Evolutionary conservation across 176 grass and related monocot species (phyloP), one percentile per base, ranked within the genome.

Genomic region (Carex cristatella): DNA sequence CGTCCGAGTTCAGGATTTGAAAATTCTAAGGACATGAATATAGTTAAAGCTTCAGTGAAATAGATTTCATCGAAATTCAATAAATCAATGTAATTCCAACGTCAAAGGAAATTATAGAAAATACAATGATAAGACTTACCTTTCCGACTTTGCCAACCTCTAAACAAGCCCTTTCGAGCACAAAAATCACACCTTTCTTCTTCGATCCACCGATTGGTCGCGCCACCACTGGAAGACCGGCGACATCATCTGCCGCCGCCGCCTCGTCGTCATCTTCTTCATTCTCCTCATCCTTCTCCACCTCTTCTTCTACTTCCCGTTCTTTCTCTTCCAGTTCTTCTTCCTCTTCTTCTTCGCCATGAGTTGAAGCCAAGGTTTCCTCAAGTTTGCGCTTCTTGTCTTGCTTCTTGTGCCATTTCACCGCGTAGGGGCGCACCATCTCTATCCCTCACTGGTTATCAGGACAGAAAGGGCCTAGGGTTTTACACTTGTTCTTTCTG

Each of bases 141-240:
- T 98, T 98, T 35, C 96, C 96, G 7, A 98, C 96, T 94, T 98
- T 95, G 73, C 93, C 96, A 76, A 98, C 93, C 69, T 98, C 96
- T 65, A 98, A 84, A 65, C 90, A 95, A 4, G 93, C 96, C 90
- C 83, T 94, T 84, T 95, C 93, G 8, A 98, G 96, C 40, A 98
- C 89, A 79, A 95, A 98, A 58, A 95, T 94, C 7, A 82, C 91
- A 23, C 96, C 93, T 5, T 88, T 84, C 18, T 42, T 95, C 65
- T 81, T 90, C 65, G 64, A 35, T 14, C 74, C 84, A 56, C 91
- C 91, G n/a, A 94, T 59, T 10, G 85, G 51, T 2, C 86, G 87
- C 3, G 89, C 85, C 31, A 91, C 55, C 4, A 95, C 58, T 1
- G 89, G 93, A 56, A 95, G 71, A 27, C 93, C 91, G 6, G 88